Percentiles rank a stretch among this genome's conserved stretches.
Conservation (phyloP, 2,329 filamentous ascomycete species). For the Aureobasidium sp. region DNA sequence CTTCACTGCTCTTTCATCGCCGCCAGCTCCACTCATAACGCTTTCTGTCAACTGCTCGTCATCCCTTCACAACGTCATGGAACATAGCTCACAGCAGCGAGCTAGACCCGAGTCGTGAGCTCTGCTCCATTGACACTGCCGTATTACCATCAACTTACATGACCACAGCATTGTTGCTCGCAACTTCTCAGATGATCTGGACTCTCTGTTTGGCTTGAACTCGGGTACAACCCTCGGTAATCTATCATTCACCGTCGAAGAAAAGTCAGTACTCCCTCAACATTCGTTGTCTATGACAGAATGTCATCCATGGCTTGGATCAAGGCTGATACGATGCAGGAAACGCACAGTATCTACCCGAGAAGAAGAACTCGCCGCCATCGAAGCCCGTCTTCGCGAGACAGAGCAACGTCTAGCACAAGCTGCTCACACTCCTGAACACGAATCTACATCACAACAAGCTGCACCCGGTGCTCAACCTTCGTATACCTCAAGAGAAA, state of each 20-base stretch:
- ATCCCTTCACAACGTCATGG: constrained; percentile 14
- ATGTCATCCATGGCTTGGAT: background rate
- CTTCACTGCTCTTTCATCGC: no score
- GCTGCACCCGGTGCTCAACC: constrained; percentile 2
- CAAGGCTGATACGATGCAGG: constrained; percentile 51
- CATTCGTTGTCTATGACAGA: no score
- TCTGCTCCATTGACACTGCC: background rate
- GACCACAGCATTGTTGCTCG: constrained; percentile 79
- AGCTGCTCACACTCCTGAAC: constrained; percentile 29
- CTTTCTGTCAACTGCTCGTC: background rate
- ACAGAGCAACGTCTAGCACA: constrained; percentile 79
- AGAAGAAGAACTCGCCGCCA: constrained; percentile 82
- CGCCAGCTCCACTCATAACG: background rate
- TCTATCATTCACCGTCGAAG: constrained; percentile 78
- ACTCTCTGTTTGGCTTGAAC: constrained; percentile 91
- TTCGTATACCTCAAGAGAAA: background rate
- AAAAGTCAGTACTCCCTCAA: constrained; percentile 69
- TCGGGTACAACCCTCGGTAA: constrained; percentile 75
- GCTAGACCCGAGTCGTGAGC: constrained; percentile 32
- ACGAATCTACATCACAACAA: constrained; percentile 16
- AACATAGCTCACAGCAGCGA: constrained; percentile 3
- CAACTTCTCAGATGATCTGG: constrained; percentile 86
- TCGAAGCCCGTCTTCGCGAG: constrained; percentile 85
- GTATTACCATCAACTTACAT: background rate
- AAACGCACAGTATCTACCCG: constrained; percentile 82